A percentile compares a stretch with the other conserved stretches of the same genome.
Evolutionary conservation across 768 basidiomycete species (phyloP).

Genomic region (Auriscalpium vulgare): DNA sequence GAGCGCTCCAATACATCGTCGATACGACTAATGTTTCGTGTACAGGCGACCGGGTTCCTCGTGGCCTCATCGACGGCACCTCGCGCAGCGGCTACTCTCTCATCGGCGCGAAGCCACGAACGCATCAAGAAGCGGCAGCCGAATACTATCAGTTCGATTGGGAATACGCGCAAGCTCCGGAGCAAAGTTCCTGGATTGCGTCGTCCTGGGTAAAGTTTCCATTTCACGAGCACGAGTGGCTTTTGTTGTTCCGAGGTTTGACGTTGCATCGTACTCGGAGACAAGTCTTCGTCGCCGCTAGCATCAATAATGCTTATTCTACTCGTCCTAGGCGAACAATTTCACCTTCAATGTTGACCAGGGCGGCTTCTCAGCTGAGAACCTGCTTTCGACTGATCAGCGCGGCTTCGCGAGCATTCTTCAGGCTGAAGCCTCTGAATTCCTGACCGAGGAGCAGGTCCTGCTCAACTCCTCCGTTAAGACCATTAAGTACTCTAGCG

Average conservation of each 20-base stretch:
- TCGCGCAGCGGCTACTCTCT: constrained; percentile 47
- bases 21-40: neutral
- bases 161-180: constrained; percentile 54
- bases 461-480: constrained; percentile 44
- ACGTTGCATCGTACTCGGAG: constrained; percentile 27
- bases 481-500: constrained; percentile 35
- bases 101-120: constrained; percentile 36
- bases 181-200: constrained; percentile 57
- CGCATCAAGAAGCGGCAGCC: constrained; percentile 39
- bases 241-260: constrained; percentile 18
- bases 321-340: constrained; percentile 45
- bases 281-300: constrained; percentile 22
- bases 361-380: constrained; percentile 52
- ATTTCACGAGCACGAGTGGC: constrained; percentile 14
- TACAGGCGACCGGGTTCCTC: constrained; percentile 36
- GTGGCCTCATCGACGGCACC: constrained; percentile 45
- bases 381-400: constrained; percentile 49
- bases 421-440: constrained; percentile 47
- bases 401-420: constrained; percentile 54
- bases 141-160: constrained; percentile 45
- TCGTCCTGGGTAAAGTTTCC: constrained; percentile 45
- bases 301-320: constrained; percentile 30
- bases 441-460: constrained; percentile 40
- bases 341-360: constrained; percentile 43
- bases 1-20: neutral